A percentile compares a stretch with the other conserved stretches of the same genome.
Conservation (phyloP, 2,329 filamentous ascomycete species). For the Gaeumannomyces tritici region DNA sequence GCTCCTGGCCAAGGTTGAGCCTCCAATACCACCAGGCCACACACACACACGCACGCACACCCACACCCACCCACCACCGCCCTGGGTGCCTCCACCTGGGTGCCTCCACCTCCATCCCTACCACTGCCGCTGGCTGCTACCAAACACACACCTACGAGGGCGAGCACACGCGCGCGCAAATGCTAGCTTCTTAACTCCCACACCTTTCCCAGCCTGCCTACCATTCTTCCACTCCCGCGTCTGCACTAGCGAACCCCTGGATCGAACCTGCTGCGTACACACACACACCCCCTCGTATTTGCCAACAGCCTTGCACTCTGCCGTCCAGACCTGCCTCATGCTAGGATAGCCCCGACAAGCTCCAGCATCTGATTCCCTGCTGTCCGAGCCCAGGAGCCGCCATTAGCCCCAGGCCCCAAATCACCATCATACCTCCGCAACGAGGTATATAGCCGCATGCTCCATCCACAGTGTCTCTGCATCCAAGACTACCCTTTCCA, state of each 20-base stretch:
- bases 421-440: background rate
- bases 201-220: background rate
- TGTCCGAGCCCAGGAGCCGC: background rate
- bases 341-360: background rate
- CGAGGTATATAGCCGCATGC: background rate
- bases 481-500: background rate
- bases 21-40: background rate
- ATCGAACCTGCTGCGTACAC: background rate
- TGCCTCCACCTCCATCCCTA: background rate
- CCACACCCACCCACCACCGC: background rate
- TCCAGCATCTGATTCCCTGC: background rate
- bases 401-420: background rate
- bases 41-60: background rate
- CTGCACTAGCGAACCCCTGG: background rate
- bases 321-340: background rate
- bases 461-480: background rate
- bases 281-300: background rate
- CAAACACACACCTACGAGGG: background rate
- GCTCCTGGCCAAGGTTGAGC: background rate
- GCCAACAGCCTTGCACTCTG: background rate
- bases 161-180: too few species aligned
- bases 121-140: background rate
- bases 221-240: background rate
- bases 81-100: background rate
- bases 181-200: background rate